Evolutionary conservation across 2,329 filamentous ascomycete genomes (phyloP), one percentile per base, ranked within the genome.

Genomic region (Hymenoscyphus occultus): DNA sequence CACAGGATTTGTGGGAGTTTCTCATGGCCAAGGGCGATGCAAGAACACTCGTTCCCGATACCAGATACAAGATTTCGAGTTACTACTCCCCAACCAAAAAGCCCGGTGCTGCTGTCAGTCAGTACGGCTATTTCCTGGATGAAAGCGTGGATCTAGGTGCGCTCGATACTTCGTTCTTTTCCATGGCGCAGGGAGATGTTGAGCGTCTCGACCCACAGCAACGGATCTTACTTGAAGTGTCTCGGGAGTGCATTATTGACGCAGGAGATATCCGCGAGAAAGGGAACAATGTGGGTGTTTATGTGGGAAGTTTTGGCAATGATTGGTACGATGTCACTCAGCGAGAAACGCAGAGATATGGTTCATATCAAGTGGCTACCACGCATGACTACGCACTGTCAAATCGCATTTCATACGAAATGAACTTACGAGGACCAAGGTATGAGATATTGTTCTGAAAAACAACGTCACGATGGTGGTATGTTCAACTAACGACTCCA

Each of bases 161-260:
- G 10, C 66, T 76, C 14, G 75, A 77, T 59, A 62, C 74, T 1
- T 70, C 68, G 14, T 77, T 77, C 65, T 77, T 74, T 66, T 72
- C 71, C 4, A 71, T 77, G 63, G 70, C 60, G 12, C 68, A 14
- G 13, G 63, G 64, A 19, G 75, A 77, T 57, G 71, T 71, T 5
- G 72, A 72, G 42, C 60, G 56, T 5, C 66, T 75, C 40, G 76
- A 77, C 67, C 75, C 3, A 28, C 66, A 66, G 59, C 66, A 68
- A 48, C 54, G 66, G 19, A 31, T 66, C 28, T 40, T 64, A n/a
- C 42, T 68, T 3, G 66, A 68, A 48, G 64, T 68, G 9, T 60
- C 60, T 2, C 54, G 40, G 19, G 63, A 65, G 45, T 62, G 35
- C 32, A n/a, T 62, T n/a, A 35, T 62, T 12, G 42, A 56, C 35